These are phyloP conservation scores for Glycyrrhiza uralensis DNA, from an alignment of 306 rosid species.

Conservation along the genomic window DNA sequence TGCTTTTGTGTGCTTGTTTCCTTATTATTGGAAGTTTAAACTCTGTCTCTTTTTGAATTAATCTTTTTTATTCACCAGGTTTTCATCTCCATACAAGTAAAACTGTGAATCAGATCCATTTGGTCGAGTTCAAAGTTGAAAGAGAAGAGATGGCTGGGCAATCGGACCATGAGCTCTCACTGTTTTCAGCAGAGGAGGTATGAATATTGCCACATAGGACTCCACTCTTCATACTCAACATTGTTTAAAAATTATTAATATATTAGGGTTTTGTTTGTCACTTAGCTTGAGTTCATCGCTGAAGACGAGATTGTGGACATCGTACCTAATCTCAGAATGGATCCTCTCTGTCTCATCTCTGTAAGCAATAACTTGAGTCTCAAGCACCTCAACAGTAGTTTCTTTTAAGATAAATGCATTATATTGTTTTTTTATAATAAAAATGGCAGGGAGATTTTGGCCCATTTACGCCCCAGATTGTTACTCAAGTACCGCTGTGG, in stretches of 20 bases:
- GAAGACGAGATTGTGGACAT: constrained; percentile 76
- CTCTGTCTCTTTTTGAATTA: background rate
- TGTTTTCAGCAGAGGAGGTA: constrained; percentile 51
- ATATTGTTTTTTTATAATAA: background rate
- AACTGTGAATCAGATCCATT: background rate
- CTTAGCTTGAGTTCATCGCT: constrained; percentile 80
- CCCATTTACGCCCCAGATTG: constrained; percentile 78
- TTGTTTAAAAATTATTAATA: constrained; percentile 1
- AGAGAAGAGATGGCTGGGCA: constrained; percentile 43
- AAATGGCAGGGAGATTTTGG: constrained; percentile 86
- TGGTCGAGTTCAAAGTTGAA: background rate
- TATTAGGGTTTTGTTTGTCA: constrained; percentile 1
- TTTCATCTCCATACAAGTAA: background rate
- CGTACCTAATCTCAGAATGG: constrained; percentile 86
- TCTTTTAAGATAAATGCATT: background rate
- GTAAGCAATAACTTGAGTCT: constrained; percentile 46
- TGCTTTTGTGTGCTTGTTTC: background rate
- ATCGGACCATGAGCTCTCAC: constrained; percentile 35
- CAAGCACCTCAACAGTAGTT: background rate
- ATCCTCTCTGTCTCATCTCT: constrained; percentile 62
- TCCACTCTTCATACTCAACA: background rate
- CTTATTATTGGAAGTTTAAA: background rate
- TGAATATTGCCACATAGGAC: background rate
- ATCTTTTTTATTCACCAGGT: background rate
- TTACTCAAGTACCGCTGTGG: constrained; percentile 80